Evolutionary conservation across 202 grass and related monocot species (phyloP), one percentile per base, ranked within the genome.

Genomic region (Bolboschoenoplectus hybrid): DNA sequence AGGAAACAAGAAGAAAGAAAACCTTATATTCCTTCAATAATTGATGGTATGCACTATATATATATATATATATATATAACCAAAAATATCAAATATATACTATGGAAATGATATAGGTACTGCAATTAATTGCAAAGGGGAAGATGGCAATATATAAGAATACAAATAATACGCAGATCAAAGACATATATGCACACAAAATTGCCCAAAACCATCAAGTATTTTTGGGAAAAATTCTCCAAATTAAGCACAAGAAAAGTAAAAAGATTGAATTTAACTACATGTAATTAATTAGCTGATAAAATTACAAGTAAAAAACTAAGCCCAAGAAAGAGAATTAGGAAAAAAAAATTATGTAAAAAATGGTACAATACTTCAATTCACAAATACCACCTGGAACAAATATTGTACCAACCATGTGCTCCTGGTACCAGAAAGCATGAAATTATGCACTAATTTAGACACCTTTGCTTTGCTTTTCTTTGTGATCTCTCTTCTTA

Each of bases 401-500:
- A 57, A 57, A 38, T 55, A 39, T 17, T 16, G 44, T 14, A 64
- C 43, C 16, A 63, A 39, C 76, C 8, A 26, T 26, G 26, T 26
- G 34, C 14, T 34, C 12, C 39, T 62, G 45, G 46, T 35, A 52
- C 2, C 20, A 75, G 36, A 52, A 26, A 17, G 6, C 11, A 63
- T 61, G 67, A 71, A 56, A 52, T 36, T 78, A 9, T 78, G 49
- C 45, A 78, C 35, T 53, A 14, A 39, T 53, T 82, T 51, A 83
- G 16, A 6, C 63, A 38, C 17, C 43, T 83, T 83, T 83, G 81
- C 44, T 67, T 53, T 69, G 81, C 52, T 83, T 49, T 13, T 69
- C 81, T 83, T 83, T 69, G 45, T 50, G 20, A 67, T 83, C 55
- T 51, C 49, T 68, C 63, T 68, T 68, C 81, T 67, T 83, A 17